Conservation (phyloP, 2,329 filamentous ascomycete species). For the Diaporthe ampelina region DNA sequence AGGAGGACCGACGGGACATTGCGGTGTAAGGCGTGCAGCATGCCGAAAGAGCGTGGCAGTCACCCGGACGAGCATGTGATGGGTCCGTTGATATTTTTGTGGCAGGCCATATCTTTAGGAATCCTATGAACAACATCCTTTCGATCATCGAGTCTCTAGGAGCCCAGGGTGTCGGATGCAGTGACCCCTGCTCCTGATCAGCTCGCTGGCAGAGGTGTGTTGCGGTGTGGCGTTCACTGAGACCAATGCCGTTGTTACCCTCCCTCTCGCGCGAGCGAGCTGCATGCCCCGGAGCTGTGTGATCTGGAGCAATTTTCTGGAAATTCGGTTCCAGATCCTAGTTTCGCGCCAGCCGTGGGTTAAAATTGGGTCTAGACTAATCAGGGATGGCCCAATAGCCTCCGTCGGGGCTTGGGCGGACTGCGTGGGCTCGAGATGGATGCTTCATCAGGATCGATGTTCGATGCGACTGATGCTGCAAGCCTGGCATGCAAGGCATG, state of each 20-base stretch:
- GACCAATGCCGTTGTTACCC: slow-evolving; percentile 33
- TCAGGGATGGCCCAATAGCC: slow-evolving; percentile 35
- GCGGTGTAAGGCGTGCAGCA: slow-evolving; percentile 31
- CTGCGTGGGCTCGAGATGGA: slow-evolving; percentile 31
- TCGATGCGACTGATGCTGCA: slow-evolving; percentile 30
- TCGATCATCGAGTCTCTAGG: slow-evolving; percentile 20
- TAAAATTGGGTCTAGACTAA: slow-evolving; percentile 39
- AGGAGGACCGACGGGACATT: slow-evolving; percentile 24
- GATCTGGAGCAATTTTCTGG: slow-evolving; percentile 37
- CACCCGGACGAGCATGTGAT: slow-evolving; percentile 23
- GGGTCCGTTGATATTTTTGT: background rate
- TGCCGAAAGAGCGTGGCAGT: slow-evolving; percentile 14
- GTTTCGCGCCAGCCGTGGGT: slow-evolving; percentile 36
- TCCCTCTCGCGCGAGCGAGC: slow-evolving; percentile 13
- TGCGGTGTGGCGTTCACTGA: slow-evolving; percentile 37
- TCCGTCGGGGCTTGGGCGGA: slow-evolving; percentile 28
- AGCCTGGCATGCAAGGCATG: slow-evolving; percentile 33
- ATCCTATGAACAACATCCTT: background rate
- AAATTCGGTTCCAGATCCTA: slow-evolving; percentile 40
- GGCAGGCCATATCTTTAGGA: slow-evolving; percentile 17
- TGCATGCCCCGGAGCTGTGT: slow-evolving; percentile 28
- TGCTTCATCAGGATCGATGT: slow-evolving; percentile 27
- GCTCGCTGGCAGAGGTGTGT: slow-evolving; percentile 21
- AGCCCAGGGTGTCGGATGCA: slow-evolving; percentile 19
- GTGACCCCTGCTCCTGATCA: background rate